A percentile compares a stretch with the other conserved stretches of the same genome.
phyloP scores from a whole-genome alignment of 371 early-diverging fungal species.

The Chytridiales sp. region DNA sequence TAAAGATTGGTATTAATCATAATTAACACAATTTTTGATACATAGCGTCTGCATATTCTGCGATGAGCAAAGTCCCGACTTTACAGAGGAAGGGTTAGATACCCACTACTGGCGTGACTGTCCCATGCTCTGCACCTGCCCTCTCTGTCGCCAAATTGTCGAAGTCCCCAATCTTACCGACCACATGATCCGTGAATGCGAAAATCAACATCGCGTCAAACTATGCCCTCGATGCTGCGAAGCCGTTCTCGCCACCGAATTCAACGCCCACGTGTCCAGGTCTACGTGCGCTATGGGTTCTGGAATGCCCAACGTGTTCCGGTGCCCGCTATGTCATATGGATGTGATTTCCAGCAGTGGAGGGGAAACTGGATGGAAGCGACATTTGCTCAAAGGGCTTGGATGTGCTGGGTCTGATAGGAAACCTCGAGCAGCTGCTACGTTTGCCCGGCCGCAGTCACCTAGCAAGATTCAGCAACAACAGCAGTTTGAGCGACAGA shows the following conservation, averaged over 20 bases:
- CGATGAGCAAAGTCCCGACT: conserved; percentile 62
- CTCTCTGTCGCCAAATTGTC: conserved; percentile 71
- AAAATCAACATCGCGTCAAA: conserved; percentile 56
- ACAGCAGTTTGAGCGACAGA: no score
- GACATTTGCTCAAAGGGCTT: conserved; percentile 59
- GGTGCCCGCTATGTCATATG: conserved; percentile 67
- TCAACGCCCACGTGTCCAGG: conserved; percentile 31
- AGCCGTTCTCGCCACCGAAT: conserved; percentile 61
- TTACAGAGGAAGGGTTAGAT: conserved; percentile 72
- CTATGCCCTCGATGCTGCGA: conserved; percentile 67
- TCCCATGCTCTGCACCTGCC: conserved; percentile 68
- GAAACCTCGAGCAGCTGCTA: conserved; percentile 13
- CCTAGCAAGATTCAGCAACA: no score
- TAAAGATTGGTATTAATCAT: neutral
- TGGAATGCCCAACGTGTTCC: conserved; percentile 33
- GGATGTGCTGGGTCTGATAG: conserved; percentile 36
- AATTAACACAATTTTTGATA: no score
- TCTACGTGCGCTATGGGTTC: conserved; percentile 31
- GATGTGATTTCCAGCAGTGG: conserved; percentile 56
- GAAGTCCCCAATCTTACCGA: conserved; percentile 69
- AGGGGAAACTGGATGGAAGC: conserved; percentile 67
- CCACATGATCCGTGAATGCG: conserved; percentile 69
- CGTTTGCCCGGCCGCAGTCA: no score
- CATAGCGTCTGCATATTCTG: conserved; percentile 73
- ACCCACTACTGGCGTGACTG: conserved; percentile 77